phyloP scores from a whole-genome alignment of 2,329 filamentous ascomycete species.

The Harringtonia aguacate region DNA sequence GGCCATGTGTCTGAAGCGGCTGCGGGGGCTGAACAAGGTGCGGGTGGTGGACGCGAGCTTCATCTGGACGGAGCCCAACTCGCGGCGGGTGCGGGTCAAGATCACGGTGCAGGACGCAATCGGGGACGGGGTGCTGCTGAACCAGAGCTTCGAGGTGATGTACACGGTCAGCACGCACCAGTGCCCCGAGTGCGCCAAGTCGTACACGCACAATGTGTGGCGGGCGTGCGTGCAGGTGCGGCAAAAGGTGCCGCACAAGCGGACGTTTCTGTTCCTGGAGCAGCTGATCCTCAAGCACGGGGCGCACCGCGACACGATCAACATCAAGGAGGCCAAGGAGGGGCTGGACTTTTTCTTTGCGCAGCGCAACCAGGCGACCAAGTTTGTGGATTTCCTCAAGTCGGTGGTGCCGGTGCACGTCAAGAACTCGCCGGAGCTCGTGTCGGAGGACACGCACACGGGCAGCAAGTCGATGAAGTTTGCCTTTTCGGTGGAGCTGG shows the following conservation, averaged over 20 bases:
- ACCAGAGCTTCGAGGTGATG: conserved; percentile 92
- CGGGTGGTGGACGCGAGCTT: conserved; percentile 93
- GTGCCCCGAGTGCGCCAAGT: conserved; percentile 91
- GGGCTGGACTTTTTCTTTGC: conserved; percentile 95
- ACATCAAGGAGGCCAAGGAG: conserved; percentile 94
- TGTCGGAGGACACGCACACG: conserved; percentile 87
- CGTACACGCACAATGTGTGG: conserved; percentile 75
- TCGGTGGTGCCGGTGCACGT: conserved; percentile 59
- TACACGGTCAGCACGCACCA: conserved; percentile 87
- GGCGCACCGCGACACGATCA: conserved; percentile 81
- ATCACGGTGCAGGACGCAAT: conserved; percentile 76
- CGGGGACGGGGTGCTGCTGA: conserved; percentile 56
- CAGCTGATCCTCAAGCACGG: conserved; percentile 92
- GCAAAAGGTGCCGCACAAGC: conserved; percentile 93
- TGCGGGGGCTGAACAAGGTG: conserved; percentile 78
- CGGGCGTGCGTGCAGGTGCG: conserved; percentile 86
- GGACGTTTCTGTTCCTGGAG: conserved; percentile 57
- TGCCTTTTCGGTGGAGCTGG: conserved; percentile 76
- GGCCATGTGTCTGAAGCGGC: conserved; percentile 79
- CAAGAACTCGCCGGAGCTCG: conserved; percentile 51
- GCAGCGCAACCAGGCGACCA: conserved; percentile 78
- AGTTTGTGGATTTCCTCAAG: conserved; percentile 65
- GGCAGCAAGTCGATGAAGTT: conserved; percentile 91
- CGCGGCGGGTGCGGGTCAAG: conserved; percentile 83
- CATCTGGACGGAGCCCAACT: conserved; percentile 98